Conservation (phyloP, 2,329 filamentous ascomycete genomes). For the Colletotrichum echinochloae region DNA sequence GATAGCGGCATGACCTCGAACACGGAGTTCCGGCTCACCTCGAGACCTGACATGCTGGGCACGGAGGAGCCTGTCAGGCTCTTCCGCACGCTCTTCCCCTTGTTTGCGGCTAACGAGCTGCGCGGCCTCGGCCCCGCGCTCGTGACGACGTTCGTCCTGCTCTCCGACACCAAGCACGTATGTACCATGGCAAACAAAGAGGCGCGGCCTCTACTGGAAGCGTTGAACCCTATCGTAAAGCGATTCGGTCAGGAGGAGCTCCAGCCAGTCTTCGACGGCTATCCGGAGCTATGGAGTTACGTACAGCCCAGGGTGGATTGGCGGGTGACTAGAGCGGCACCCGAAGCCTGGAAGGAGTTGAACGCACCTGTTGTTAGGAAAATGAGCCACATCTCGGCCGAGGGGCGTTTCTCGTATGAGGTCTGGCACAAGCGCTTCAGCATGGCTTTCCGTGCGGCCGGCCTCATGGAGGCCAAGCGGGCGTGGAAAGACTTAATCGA, state of each 20-base stretch:
- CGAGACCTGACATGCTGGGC: conserved; percentile 45
- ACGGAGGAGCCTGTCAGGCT: conserved; percentile 25
- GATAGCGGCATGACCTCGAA: conserved; percentile 35
- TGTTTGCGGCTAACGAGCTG: not conserved
- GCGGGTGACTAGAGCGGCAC: conserved; percentile 27
- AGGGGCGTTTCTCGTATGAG: conserved; percentile 28
- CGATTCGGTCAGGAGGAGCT: conserved; percentile 32
- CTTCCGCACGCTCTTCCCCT: conserved; percentile 15
- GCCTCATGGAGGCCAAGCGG: conserved; percentile 14
- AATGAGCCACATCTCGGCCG: not conserved
- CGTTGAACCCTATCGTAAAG: conserved; percentile 32
- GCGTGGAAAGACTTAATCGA: conserved; percentile 50
- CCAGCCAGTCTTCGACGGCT: conserved; percentile 18
- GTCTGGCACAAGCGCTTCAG: conserved; percentile 38
- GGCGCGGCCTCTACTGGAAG: conserved; percentile 20
- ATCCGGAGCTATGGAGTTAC: conserved; percentile 29
- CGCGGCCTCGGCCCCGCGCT: conserved; percentile 25
- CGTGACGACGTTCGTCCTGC: conserved; percentile 35
- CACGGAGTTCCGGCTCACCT: conserved; percentile 49
- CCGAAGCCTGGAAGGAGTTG: conserved; percentile 18
- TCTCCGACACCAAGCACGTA: conserved; percentile 26
- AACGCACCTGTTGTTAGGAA: not conserved
- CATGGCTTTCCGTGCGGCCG: conserved; percentile 26
- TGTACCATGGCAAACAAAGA: conserved; percentile 2
- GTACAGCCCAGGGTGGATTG: conserved; percentile 34